A percentile compares a stretch with the other conserved stretches of the same genome.
phyloP scores from a whole-genome alignment of 768 basidiomycete species.

The Russula griseocarnosa region DNA sequence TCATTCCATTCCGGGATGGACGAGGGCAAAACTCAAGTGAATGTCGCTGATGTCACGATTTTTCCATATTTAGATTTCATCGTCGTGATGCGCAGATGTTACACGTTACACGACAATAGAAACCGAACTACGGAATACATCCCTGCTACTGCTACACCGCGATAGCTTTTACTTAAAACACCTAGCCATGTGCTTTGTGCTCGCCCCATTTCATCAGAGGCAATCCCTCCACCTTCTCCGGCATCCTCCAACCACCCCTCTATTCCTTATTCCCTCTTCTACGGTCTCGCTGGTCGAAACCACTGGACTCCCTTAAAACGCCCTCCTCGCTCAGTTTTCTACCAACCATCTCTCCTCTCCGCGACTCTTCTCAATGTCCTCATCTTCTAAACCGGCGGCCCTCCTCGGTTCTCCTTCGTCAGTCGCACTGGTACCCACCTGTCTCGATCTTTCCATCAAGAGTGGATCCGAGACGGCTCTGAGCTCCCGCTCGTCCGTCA shows the following conservation, averaged over 20 bases:
- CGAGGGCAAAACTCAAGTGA: too few relatives aligned
- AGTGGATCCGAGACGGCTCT: neutral
- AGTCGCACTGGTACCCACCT: neutral
- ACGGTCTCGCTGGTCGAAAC: slow-evolving; percentile 11
- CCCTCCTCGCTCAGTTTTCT: neutral
- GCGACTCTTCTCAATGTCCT: neutral
- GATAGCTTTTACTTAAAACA: slow-evolving; percentile 7
- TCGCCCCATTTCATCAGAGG: neutral
- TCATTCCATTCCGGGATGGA: too few relatives aligned
- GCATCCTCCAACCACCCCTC: neutral
- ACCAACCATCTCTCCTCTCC: neutral
- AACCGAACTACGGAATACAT: neutral
- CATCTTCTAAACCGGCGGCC: neutral
- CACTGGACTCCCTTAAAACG: slow-evolving; percentile 7
- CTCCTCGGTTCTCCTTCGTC: neutral
- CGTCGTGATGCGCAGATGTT: too few relatives aligned
- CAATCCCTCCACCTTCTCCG: neutral
- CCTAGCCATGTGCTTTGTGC: neutral
- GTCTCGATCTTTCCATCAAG: neutral
- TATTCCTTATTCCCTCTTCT: neutral
- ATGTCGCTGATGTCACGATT: too few relatives aligned
- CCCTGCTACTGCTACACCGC: neutral
- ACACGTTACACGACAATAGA: neutral
- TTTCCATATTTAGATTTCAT: neutral
- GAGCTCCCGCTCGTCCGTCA: neutral